A percentile compares a stretch with the other conserved stretches of the same genome.
Conservation (phyloP, 2,329 filamentous ascomycete genomes). For the Verticillium klebahnii region DNA sequence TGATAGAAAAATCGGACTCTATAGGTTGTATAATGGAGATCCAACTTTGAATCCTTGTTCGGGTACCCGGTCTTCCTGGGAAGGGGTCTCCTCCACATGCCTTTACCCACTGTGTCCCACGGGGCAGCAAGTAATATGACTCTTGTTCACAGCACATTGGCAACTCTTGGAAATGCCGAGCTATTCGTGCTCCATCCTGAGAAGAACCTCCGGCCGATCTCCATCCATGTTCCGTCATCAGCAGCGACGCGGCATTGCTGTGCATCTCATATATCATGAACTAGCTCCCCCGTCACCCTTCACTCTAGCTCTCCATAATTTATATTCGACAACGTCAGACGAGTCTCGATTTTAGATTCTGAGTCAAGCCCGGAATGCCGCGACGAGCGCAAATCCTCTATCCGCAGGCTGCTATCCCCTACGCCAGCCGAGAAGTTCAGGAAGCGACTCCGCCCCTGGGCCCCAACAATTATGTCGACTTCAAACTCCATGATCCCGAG, state of each 20-base stretch:
- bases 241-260: neutral
- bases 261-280: too few relatives aligned
- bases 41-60: too few relatives aligned
- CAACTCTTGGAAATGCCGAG: neutral
- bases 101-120: neutral
- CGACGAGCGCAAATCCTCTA: neutral
- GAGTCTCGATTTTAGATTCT: too few relatives aligned
- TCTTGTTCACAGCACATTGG: neutral
- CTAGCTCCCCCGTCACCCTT: too few relatives aligned
- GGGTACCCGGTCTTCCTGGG: too few relatives aligned
- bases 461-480: conserved; percentile 34
- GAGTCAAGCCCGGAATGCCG: neutral
- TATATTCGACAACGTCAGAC: too few relatives aligned
- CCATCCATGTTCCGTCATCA: neutral
- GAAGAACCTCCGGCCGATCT: neutral
- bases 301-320: too few relatives aligned
- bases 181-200: neutral
- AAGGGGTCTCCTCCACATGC: neutral
- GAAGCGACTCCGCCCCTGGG: neutral
- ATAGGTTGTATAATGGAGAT: too few relatives aligned
- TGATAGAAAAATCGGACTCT: too few relatives aligned
- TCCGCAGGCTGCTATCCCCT: neutral
- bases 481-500: conserved; percentile 44
- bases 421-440: neutral
- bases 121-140: neutral